Evolutionary conservation across 2,329 filamentous ascomycete genomes (phyloP).

Genomic region (Dactylellina cionopaga): DNA sequence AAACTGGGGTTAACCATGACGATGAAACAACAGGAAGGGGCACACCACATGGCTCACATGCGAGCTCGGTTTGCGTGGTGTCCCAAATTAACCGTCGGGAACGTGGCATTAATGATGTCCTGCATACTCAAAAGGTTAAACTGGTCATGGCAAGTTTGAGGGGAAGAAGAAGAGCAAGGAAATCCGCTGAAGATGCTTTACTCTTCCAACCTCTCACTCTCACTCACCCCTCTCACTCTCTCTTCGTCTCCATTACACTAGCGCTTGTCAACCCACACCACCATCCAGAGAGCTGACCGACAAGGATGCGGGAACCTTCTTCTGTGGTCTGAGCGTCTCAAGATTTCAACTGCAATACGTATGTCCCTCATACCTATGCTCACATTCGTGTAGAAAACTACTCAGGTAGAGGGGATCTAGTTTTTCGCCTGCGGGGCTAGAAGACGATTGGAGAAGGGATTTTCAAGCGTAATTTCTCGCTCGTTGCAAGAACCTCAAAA

Average conservation of each 20-base stretch:
- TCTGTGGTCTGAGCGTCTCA: constrained; percentile 34
- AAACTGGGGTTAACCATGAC: constrained; percentile 52
- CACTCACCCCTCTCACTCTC: too few relatives aligned
- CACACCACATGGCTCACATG: constrained; percentile 52
- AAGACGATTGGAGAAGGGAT: constrained; percentile 35
- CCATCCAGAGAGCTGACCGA: constrained; percentile 20
- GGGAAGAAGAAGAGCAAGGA: constrained; percentile 5
- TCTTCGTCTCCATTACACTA: too few relatives aligned
- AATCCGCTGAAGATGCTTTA: not conserved
- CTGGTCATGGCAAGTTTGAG: constrained; percentile 16
- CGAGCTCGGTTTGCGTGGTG: constrained; percentile 50
- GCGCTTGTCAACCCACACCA: constrained; percentile 26
- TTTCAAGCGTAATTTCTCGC: constrained; percentile 32
- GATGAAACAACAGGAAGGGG: constrained; percentile 42
- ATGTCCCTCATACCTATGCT: too few relatives aligned
- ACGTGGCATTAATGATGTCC: constrained; percentile 53
- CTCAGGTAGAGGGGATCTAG: too few relatives aligned
- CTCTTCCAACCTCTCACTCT: constrained; percentile 14
- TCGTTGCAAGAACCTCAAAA: constrained; percentile 8
- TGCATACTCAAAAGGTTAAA: constrained; percentile 46
- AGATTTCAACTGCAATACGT: constrained; percentile 2
- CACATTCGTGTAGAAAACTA: too few relatives aligned
- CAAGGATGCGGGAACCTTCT: constrained; percentile 38
- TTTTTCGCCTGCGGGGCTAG: too few relatives aligned
- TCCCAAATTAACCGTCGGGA: constrained; percentile 51